These are phyloP conservation scores for Nakaseomyces delphensis DNA, from an alignment of 1,139 yeast genomes.

Conservation along the genomic window DNA sequence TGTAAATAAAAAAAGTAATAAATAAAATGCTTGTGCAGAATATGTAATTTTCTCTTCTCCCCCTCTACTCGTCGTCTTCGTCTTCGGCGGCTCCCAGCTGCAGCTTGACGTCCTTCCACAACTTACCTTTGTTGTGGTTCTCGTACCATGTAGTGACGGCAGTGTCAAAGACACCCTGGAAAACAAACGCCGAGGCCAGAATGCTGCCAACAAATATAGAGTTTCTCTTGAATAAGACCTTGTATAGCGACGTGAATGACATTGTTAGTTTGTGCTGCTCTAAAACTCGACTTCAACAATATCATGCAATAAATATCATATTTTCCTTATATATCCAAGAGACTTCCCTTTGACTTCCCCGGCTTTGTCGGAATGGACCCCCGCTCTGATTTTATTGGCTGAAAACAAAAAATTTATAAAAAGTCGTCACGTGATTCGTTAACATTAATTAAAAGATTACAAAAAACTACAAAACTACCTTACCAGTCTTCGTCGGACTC, in stretches of 20 bases:
- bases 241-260: conserved; percentile 49
- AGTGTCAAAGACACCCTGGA: conserved; percentile 78
- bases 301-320: too few species aligned
- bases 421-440: neutral
- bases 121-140: conserved; percentile 84
- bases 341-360: neutral
- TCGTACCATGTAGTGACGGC: conserved; percentile 79
- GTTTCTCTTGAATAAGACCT: conserved; percentile 84
- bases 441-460: neutral
- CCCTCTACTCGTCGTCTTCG: conserved; percentile 37
- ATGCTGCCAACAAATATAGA: conserved; percentile 80
- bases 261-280: neutral
- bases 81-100: conserved; percentile 52
- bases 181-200: conserved; percentile 79
- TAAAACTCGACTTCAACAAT: too few species aligned
- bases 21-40: neutral
- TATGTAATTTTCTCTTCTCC: neutral
- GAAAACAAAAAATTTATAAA: too few species aligned
- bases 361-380: conserved; percentile 1
- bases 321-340: neutral
- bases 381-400: conserved; percentile 1
- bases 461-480: neutral
- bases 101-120: conserved; percentile 89
- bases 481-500: conserved; percentile 2
- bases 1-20: conserved; percentile 1